Percentiles rank a stretch among this genome's conserved stretches.
These are phyloP conservation scores for Podosphaera leucotricha DNA, from an alignment of 2,329 filamentous ascomycete genomes.

Conservation along the genomic window DNA sequence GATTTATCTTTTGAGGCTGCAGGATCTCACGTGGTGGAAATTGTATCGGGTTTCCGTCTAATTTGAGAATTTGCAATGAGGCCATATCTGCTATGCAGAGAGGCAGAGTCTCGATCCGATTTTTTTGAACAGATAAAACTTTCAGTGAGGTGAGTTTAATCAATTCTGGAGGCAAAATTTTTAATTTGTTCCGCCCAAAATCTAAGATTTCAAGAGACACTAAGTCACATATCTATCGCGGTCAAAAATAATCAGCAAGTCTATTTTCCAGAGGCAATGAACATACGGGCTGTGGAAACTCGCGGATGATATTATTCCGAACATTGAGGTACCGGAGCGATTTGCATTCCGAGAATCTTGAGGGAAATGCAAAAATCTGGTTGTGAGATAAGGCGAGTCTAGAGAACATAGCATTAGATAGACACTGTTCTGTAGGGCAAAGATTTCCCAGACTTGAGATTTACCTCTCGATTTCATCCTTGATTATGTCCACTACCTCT, in stretches of 20 bases:
- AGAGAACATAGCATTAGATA: constrained; percentile 1
- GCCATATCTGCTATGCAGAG: constrained; percentile 72
- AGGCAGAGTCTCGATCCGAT: constrained; percentile 66
- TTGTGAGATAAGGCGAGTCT: constrained; percentile 70
- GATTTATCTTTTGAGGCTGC: constrained; percentile 30
- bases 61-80: constrained; percentile 69
- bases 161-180: constrained; percentile 54
- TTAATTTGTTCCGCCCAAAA: constrained; percentile 69
- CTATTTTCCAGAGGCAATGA: neutral
- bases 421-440: neutral
- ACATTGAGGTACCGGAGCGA: constrained; percentile 62
- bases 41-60: constrained; percentile 66
- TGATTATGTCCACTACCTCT: constrained; percentile 17
- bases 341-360: constrained; percentile 50
- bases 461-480: constrained; percentile 16
- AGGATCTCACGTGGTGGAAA: constrained; percentile 54
- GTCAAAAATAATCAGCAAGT: neutral
- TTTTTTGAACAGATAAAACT: constrained; percentile 69
- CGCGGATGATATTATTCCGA: constrained; percentile 47
- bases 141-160: constrained; percentile 64
- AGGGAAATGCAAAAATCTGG: constrained; percentile 43
- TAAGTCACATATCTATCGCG: constrained; percentile 53
- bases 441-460: constrained; percentile 1
- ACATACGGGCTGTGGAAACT: constrained; percentile 41
- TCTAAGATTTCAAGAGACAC: constrained; percentile 80